phyloP scores from a whole-genome alignment of 106 monocot species.

The Phalaenopsis aphrodite region DNA sequence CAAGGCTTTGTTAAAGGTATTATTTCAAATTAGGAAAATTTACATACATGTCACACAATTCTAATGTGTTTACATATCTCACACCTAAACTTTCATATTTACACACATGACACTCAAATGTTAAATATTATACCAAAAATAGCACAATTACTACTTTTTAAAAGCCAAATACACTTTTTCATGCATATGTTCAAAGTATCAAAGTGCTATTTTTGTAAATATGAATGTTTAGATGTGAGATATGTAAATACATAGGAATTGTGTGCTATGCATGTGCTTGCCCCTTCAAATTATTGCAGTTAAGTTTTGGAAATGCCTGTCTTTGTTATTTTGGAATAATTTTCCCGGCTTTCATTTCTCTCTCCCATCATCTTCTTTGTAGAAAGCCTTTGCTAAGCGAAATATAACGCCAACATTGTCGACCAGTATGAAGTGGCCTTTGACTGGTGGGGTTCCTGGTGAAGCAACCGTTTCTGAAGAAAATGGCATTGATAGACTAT shows the following conservation, averaged over 20 bases:
- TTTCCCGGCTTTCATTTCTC: background rate
- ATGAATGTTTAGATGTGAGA: no score
- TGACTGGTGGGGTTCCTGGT: slow-evolving; percentile 85
- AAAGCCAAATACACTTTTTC: no score
- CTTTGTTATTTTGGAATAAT: background rate
- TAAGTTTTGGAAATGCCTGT: background rate
- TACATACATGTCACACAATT: no score
- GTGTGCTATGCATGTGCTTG: no score
- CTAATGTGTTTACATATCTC: no score
- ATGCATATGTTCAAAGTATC: no score
- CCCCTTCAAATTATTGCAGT: background rate
- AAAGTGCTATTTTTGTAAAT: no score
- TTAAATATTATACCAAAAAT: no score
- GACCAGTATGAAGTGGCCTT: slow-evolving; percentile 67
- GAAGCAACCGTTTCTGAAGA: slow-evolving; percentile 33
- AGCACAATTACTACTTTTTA: no score
- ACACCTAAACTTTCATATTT: no score
- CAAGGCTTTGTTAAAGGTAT: slow-evolving; percentile 55
- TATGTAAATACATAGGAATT: no score
- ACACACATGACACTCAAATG: no score
- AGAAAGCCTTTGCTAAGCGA: slow-evolving; percentile 43
- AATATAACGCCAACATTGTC: slow-evolving; percentile 21
- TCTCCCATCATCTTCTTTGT: slow-evolving; percentile 6
- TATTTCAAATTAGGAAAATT: background rate
- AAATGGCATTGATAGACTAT: slow-evolving; percentile 47